Percentiles rank a stretch among this genome's conserved stretches.
These are phyloP conservation scores for Nephelium lappaceum DNA, from an alignment of 345 rosid species.

Conservation along the genomic window DNA sequence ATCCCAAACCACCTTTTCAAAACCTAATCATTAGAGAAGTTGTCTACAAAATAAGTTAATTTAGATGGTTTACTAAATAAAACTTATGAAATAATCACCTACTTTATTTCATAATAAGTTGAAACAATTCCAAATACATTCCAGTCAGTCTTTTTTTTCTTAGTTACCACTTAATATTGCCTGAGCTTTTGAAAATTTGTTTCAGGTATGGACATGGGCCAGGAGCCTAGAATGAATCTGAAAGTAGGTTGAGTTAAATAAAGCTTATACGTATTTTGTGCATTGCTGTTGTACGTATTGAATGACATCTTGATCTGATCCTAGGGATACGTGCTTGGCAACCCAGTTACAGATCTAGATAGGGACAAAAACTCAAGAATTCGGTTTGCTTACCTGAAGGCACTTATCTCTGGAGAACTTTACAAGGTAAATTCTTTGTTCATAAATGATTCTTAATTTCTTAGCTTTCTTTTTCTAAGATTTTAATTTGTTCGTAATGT, in stretches of 20 bases:
- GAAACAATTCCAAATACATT: too few species aligned
- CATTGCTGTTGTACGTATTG: not conserved
- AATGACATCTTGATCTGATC: not conserved
- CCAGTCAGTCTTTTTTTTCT: too few species aligned
- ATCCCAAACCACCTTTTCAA: too few species aligned
- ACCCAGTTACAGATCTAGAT: constrained; percentile 19
- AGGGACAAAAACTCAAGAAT: constrained; percentile 17
- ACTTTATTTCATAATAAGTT: too few species aligned
- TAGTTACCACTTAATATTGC: too few species aligned
- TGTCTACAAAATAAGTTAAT: too few species aligned
- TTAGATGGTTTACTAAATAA: too few species aligned
- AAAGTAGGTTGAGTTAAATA: constrained; percentile 4
- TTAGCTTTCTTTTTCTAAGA: too few species aligned
- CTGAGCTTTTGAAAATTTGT: not conserved
- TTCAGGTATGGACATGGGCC: not conserved
- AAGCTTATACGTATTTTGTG: not conserved
- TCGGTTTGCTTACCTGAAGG: constrained; percentile 10
- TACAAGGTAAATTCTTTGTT: constrained; percentile 29
- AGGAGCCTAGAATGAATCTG: constrained; percentile 9
- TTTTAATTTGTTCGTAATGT: too few species aligned
- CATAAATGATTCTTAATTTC: too few species aligned
- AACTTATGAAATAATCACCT: too few species aligned
- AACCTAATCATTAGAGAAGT: too few species aligned
- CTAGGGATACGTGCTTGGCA: constrained; percentile 37
- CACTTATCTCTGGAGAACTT: constrained; percentile 22